These are phyloP conservation scores for Dujonia santamariae DNA, from an alignment of 1,139 yeast species.

Conservation along the genomic window DNA sequence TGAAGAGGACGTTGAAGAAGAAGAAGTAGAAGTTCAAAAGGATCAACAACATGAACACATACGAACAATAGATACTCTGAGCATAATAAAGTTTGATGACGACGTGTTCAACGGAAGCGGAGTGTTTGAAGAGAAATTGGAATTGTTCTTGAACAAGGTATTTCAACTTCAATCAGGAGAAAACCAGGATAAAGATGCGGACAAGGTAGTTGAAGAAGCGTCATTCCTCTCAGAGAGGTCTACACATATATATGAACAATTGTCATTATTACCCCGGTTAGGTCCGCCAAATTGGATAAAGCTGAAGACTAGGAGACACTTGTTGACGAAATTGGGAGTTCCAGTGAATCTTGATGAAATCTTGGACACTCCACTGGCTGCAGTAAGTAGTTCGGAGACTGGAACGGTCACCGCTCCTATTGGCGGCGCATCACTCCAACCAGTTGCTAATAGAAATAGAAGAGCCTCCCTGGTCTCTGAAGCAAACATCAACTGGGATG, in stretches of 20 bases:
- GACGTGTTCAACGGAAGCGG: slow-evolving; percentile 36
- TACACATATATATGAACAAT: slow-evolving; percentile 25
- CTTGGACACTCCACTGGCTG: slow-evolving; percentile 3
- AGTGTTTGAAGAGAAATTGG: slow-evolving; percentile 16
- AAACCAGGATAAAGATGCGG: no score
- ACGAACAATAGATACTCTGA: slow-evolving; percentile 12
- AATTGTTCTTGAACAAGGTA: slow-evolving; percentile 19
- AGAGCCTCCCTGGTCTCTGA: slow-evolving; percentile 25
- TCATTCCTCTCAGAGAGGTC: slow-evolving; percentile 25
- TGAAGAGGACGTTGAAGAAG: slow-evolving; percentile 2
- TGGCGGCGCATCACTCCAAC: not conserved
- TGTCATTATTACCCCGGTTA: slow-evolving; percentile 40
- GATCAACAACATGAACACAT: not conserved
- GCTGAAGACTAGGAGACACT: slow-evolving; percentile 53
- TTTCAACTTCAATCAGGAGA: slow-evolving; percentile 7
- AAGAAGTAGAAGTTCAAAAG: slow-evolving; percentile 1
- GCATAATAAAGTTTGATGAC: slow-evolving; percentile 30
- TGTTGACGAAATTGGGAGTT: slow-evolving; percentile 55
- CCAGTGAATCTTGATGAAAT: slow-evolving; percentile 59
- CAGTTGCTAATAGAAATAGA: slow-evolving; percentile 9
- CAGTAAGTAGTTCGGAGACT: not conserved
- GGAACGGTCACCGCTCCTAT: not conserved
- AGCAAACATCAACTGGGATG: slow-evolving; percentile 32
- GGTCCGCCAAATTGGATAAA: slow-evolving; percentile 58
- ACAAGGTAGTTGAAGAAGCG: slow-evolving; percentile 1